Base-by-base conservation (phyloP, 495 filamentous ascomycete genomes). In the Bacidia gigantensis region DNA sequence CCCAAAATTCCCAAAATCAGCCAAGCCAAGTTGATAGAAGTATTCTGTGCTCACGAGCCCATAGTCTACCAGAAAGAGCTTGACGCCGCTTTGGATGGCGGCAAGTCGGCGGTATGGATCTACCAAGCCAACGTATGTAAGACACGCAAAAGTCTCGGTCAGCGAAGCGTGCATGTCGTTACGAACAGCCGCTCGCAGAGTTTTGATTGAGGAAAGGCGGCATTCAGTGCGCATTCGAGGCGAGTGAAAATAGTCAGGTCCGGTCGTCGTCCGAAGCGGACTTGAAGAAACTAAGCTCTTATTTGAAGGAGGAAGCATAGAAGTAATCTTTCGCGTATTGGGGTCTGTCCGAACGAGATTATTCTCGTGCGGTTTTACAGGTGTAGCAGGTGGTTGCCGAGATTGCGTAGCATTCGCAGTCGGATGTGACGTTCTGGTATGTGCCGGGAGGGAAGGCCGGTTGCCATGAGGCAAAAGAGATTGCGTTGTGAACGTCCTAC, bases 1-100 rank as follows among this genome's bases (percentile, higher is more conserved):
- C 14, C 93, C 93, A 64, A 95, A 97, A 62, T 97, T 97, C 1
- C 84, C 88, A 65, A 97, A 99, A 62, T 97, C 88, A 0, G 92
- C 95, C 41, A 99, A 76, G 1, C 89, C 93, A 43, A 97, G 70
- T 67, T 99, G 93, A 69, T 99, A 97, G 69, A 99, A 95, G 67
- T 90, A 89, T 61, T 97, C 93, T 52, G 79, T 83, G 65, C 80
- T 84, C 12, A 87, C 71, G 60, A 87, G 81, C 14, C 88, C 92
- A 63, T 97, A 99, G 69, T 99, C 93, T 52, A 99, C 77, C 17
- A 97, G 80, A 65, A 82, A 95, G 44, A 99, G 75, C 62, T 90
- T 93, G 1, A 97, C 85, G 17, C 93, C 92, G 22, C 84, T 79
- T 71, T 99, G 93, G 29, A 99, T 86, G 26, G 92, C 89, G 38